Percentiles rank a stretch among this genome's conserved stretches.
These are phyloP conservation scores for Prillingera fragicola DNA, from an alignment of 1,284 basidiomycete genomes.

Conservation along the genomic window DNA sequence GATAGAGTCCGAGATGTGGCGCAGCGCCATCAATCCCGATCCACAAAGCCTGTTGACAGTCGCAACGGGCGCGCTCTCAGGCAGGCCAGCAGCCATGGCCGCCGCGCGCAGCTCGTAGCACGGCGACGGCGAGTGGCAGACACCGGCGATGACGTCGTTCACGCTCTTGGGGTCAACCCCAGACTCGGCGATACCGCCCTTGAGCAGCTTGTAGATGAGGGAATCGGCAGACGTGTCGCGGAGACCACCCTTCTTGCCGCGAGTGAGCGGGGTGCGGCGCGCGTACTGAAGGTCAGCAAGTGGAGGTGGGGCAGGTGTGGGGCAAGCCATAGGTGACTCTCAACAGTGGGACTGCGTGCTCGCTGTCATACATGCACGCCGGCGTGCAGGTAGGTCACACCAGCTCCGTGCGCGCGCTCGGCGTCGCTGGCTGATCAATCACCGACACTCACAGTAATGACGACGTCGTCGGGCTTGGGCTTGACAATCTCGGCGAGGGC, in stretches of 20 bases:
- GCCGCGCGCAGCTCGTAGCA: slow-evolving; percentile 20
- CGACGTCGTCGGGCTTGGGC: slow-evolving; percentile 71
- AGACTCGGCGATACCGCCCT: slow-evolving; percentile 21
- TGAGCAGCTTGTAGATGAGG: slow-evolving; percentile 24
- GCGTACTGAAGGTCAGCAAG: slow-evolving; percentile 45
- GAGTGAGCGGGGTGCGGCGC: slow-evolving; percentile 25
- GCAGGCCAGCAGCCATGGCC: slow-evolving; percentile 18
- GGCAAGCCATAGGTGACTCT: too few species aligned
- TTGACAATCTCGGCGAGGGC: slow-evolving; percentile 15
- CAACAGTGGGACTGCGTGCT: too few species aligned
- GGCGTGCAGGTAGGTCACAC: too few species aligned
- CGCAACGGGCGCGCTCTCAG: slow-evolving; percentile 62
- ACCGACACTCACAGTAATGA: slow-evolving; percentile 79
- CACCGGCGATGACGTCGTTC: slow-evolving; percentile 59
- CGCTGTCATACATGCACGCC: too few species aligned
- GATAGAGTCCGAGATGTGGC: slow-evolving; percentile 67
- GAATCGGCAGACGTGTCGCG: slow-evolving; percentile 29
- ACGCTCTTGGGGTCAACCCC: slow-evolving; percentile 21
- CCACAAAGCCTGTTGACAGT: slow-evolving; percentile 79
- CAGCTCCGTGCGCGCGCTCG: too few species aligned
- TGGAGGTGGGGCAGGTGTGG: too few species aligned
- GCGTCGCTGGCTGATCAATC: too few species aligned
- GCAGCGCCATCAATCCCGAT: slow-evolving; percentile 65
- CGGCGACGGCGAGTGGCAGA: slow-evolving; percentile 18
- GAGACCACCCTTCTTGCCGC: slow-evolving; percentile 28